Evolutionary conservation across 2,329 filamentous ascomycete species (phyloP).

Genomic region (Clarireedia sp.): DNA sequence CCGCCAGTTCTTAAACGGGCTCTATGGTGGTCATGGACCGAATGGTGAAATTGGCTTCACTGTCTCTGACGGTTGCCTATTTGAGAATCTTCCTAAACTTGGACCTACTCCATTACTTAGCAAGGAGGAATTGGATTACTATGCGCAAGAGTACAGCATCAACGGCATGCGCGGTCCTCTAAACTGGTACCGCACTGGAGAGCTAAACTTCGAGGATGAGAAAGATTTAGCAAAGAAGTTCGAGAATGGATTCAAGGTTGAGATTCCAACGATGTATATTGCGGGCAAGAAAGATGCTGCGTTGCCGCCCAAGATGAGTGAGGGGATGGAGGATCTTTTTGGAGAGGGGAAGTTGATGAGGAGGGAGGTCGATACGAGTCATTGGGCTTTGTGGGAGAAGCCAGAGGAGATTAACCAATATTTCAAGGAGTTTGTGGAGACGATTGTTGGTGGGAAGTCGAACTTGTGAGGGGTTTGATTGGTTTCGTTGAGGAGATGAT

Average conservation of each 20-base stretch:
- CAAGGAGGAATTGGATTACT: conserved; percentile 67
- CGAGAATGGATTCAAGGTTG: conserved; percentile 45
- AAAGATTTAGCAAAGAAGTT: conserved; percentile 49
- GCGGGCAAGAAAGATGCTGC: conserved; percentile 63
- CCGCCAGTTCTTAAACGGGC: conserved; percentile 58
- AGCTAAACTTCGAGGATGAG: conserved; percentile 74
- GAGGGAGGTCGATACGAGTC: conserved; percentile 58
- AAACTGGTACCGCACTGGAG: conserved; percentile 78
- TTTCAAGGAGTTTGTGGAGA: conserved; percentile 32
- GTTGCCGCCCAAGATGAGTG: conserved; percentile 62
- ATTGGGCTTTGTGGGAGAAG: conserved; percentile 79
- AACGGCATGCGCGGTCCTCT: conserved; percentile 71
- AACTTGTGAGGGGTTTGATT: neutral
- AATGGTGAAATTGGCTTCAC: conserved; percentile 51
- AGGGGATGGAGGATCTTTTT: conserved; percentile 62
- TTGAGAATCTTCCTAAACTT: conserved; percentile 55
- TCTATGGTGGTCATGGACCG: conserved; percentile 60
- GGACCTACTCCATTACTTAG: conserved; percentile 51
- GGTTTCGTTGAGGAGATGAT: neutral
- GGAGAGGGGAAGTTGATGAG: conserved; percentile 40
- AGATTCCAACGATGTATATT: conserved; percentile 66
- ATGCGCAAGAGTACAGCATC: conserved; percentile 61
- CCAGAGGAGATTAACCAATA: conserved; percentile 61
- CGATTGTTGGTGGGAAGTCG: conserved; percentile 2
- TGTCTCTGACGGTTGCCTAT: conserved; percentile 51